phyloP scores from a whole-genome alignment of 768 basidiomycete genomes.

The Antrodiella citrinella region DNA sequence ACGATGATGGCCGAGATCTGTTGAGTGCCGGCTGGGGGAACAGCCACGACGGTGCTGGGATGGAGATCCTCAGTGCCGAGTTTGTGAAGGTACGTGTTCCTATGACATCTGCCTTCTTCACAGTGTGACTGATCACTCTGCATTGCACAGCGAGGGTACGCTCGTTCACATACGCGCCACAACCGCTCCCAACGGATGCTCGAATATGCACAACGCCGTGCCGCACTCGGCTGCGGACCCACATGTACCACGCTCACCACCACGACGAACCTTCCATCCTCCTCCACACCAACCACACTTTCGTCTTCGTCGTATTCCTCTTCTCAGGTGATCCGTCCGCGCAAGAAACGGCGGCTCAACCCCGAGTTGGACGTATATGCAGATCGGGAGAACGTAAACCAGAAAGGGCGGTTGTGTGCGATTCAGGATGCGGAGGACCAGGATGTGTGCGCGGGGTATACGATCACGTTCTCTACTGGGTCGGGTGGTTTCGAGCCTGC shows the following conservation, averaged over 20 bases:
- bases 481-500: conserved; percentile 4
- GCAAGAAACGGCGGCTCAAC: conserved; percentile 6
- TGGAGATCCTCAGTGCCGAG: conserved; percentile 59
- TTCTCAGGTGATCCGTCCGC: neutral
- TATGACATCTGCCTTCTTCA: neutral
- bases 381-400: neutral
- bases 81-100: conserved; percentile 48
- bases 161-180: conserved; percentile 45
- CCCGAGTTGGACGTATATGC: neutral
- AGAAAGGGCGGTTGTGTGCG: neutral
- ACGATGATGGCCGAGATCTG: conserved; percentile 22
- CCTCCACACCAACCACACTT: neutral
- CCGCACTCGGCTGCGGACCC: conserved; percentile 26
- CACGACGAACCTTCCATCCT: neutral
- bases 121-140: neutral
- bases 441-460: conserved; percentile 4
- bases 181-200: conserved; percentile 60
- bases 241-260: neutral
- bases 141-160: conserved; percentile 38
- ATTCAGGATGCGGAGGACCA: neutral
- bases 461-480: conserved; percentile 4
- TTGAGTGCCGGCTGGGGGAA: conserved; percentile 61
- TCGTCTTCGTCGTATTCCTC: conserved; percentile 1
- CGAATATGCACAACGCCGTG: conserved; percentile 59
- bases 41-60: conserved; percentile 69